Evolutionary conservation across 257 asterid genomes (phyloP).

Genomic region (Schizonepeta tenuifolia): DNA sequence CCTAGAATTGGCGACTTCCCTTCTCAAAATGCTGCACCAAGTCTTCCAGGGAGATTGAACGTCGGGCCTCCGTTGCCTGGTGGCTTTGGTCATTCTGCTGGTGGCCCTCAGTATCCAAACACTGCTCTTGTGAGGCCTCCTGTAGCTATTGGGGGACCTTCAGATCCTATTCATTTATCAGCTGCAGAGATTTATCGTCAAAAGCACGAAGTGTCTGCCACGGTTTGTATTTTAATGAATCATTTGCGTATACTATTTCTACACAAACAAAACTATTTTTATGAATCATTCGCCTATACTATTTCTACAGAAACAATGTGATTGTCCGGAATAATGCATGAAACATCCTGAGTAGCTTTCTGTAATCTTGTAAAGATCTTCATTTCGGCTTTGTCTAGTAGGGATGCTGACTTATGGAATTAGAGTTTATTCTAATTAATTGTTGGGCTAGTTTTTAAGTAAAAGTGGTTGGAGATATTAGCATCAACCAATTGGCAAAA

Average conservation of each 20-base stretch:
- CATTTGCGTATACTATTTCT: constrained; percentile 4
- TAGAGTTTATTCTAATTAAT: background rate
- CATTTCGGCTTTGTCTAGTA: background rate
- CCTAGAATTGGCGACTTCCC: constrained; percentile 66
- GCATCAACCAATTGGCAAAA: background rate
- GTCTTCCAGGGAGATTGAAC: constrained; percentile 59
- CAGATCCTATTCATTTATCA: constrained; percentile 70
- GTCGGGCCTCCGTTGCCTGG: constrained; percentile 67
- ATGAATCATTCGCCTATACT: too few species aligned
- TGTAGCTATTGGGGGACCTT: constrained; percentile 60
- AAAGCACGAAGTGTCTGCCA: constrained; percentile 93
- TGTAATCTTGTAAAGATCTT: constrained; percentile 2
- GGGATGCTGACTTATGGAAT: constrained; percentile 2
- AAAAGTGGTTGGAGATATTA: background rate
- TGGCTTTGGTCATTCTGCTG: constrained; percentile 59
- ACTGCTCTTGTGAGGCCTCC: constrained; percentile 68
- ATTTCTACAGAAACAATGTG: background rate
- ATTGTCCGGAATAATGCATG: background rate
- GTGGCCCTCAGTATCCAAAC: constrained; percentile 63
- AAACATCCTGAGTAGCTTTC: background rate
- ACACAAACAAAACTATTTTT: too few species aligned
- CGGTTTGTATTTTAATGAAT: constrained; percentile 58
- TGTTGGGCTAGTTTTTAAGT: background rate
- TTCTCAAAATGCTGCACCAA: constrained; percentile 54
- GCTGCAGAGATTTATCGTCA: constrained; percentile 76